Evolutionary conservation across 2,329 filamentous ascomycete genomes (phyloP).

Genomic region (Grosmannia penicillata): DNA sequence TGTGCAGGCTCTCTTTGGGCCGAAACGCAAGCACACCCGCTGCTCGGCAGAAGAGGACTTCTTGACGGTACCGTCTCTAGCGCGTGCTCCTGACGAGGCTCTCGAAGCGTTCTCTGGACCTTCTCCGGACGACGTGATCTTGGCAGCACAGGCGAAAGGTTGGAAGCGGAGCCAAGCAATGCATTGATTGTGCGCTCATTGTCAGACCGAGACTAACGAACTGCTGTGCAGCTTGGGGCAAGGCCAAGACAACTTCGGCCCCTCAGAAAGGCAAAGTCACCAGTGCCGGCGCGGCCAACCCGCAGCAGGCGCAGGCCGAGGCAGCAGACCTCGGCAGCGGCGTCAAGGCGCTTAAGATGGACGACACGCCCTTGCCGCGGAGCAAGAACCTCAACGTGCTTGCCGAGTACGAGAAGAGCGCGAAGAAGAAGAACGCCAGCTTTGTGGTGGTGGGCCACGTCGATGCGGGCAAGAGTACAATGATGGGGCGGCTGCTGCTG

Average conservation of each 20-base stretch:
- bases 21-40: slow-evolving; percentile 13
- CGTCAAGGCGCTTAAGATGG: slow-evolving; percentile 24
- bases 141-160: slow-evolving; percentile 81
- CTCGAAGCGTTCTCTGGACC: slow-evolving; percentile 60
- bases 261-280: too few species aligned
- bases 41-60: slow-evolving; percentile 14
- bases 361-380: slow-evolving; percentile 41
- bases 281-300: slow-evolving; percentile 12
- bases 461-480: slow-evolving; percentile 91
- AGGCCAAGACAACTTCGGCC: too few species aligned
- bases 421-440: slow-evolving; percentile 67
- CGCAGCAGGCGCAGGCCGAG: slow-evolving; percentile 12
- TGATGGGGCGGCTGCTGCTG: slow-evolving; percentile 88
- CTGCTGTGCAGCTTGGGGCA: slow-evolving; percentile 34
- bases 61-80: slow-evolving; percentile 34
- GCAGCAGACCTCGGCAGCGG: slow-evolving; percentile 17
- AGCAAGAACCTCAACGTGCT: slow-evolving; percentile 77
- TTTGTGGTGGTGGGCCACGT: slow-evolving; percentile 96
- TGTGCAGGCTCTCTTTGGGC: slow-evolving; percentile 36
- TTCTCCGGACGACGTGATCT: slow-evolving; percentile 82
- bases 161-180: slow-evolving; percentile 43
- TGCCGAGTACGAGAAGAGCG: slow-evolving; percentile 61
- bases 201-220: slow-evolving; percentile 12
- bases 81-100: slow-evolving; percentile 26
- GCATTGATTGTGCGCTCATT: slow-evolving; percentile 16